Evolutionary conservation across 148 eudicot genomes (phyloP).

Genomic region (Dysphania ambrosioides): DNA sequence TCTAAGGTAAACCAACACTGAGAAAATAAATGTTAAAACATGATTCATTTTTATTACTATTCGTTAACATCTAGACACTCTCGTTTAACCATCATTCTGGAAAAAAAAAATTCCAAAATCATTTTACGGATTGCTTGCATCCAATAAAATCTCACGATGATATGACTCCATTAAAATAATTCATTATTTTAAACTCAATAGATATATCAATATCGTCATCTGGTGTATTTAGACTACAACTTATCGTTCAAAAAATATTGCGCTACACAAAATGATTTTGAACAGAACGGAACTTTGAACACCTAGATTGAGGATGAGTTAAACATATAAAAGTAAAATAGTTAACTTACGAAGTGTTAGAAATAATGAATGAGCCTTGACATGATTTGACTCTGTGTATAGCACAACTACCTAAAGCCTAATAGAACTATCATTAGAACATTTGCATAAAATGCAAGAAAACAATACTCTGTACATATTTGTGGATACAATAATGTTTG

Average conservation of each 20-base stretch:
- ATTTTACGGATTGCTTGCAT: neutral
- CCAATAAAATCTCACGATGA: neutral
- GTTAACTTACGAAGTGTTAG: no score
- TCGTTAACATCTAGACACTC: neutral
- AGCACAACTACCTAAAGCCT: neutral
- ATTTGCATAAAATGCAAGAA: neutral
- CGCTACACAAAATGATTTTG: neutral
- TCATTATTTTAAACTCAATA: neutral
- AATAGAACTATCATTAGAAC: neutral
- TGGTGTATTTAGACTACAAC: neutral
- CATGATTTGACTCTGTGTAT: no score
- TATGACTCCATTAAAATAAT: neutral
- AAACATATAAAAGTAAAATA: no score
- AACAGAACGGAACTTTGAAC: neutral
- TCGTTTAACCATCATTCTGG: no score
- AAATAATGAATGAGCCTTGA: no score
- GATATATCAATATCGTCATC: neutral
- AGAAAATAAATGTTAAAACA: no score
- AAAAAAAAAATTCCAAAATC: no score
- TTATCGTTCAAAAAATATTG: neutral
- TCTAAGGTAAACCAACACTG: no score
- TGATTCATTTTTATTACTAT: no score
- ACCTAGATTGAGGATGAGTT: no score
- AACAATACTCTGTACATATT: neutral
- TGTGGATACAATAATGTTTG: constrained; percentile 21